Evolutionary conservation across 805 yeast genomes (phyloP), one percentile per base, ranked within the genome.

Genomic region (Metschnikowia lunata): DNA sequence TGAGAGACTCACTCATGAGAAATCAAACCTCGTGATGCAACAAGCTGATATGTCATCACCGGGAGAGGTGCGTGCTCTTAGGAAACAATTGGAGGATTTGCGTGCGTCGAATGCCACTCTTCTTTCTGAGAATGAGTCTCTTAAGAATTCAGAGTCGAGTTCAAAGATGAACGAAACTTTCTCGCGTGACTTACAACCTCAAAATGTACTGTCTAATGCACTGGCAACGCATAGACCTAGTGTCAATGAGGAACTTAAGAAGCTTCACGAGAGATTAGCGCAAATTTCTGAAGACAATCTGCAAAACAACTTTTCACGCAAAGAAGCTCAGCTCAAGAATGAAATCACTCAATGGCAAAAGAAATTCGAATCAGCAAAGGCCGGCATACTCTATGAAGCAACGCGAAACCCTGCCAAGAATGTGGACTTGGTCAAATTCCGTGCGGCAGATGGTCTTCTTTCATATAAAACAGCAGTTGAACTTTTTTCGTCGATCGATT

Each of bases 401-500:
- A 52, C 60, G 36, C 61, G 47, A 32, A 55, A 43, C 30, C 51
- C 48, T 18, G 45, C 50, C 36, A 39, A 58, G 7, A 48, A 58
- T 14, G 52, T 55, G 7, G 60, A 65, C 12, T 49, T 75, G 39
- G 51, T 59, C 36, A 46, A 54, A 10, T 64, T 62, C 42, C 51
- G 67, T 7, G 47, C 70, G 7, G 46, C 69, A 0, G 45, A 54
- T 18, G 87, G 88, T 2, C 50, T 72, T 29, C 64, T 82, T 34
- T 71, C 84, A 1, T 43, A 71, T 33, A 59, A 67, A 30, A 55
- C 68, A n/a, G 63, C 80, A 0, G 60, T 74, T 1, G 66, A 67
- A 14, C 69, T 81, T 26, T 78, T 75, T 50, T 59, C 79, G 0
- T 60, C 74, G 23, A 62, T 78, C n/a, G 80, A 80, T 43, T 54